phyloP scores from a whole-genome alignment of 2,329 filamentous ascomycete genomes.

The Scortechinia acanthostroma region DNA sequence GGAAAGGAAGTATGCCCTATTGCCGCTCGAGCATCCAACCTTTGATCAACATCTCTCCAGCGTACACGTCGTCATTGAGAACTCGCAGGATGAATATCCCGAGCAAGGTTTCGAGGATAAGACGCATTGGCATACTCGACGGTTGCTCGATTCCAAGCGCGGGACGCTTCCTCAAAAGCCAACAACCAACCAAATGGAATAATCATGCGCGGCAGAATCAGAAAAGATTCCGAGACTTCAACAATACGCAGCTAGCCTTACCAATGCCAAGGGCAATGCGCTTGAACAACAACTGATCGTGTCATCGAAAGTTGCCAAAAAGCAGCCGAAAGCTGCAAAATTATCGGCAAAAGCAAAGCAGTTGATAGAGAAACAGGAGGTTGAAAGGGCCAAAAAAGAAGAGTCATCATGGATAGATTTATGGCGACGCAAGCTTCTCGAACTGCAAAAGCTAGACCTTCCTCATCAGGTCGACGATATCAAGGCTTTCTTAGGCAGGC shows the following conservation, averaged over 20 bases:
- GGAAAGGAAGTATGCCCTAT: background rate
- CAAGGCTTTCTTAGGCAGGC: background rate
- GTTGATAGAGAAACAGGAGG: background rate
- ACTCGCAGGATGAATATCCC: background rate
- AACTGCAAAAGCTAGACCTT: background rate
- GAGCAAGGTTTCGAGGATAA: background rate
- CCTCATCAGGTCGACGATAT: background rate
- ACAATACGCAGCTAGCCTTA: background rate
- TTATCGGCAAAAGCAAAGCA: background rate
- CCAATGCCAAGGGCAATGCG: background rate
- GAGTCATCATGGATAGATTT: background rate
- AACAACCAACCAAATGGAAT: background rate
- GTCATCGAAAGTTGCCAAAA: background rate
- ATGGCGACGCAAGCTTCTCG: background rate
- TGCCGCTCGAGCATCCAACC: background rate
- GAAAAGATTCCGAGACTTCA: background rate
- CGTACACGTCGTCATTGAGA: background rate
- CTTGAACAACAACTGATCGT: background rate
- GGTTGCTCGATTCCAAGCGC: background rate
- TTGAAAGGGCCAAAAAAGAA: background rate
- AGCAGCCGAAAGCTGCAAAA: background rate
- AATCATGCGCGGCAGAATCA: too few species aligned
- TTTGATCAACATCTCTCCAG: background rate
- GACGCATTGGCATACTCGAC: background rate
- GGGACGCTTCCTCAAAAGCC: background rate